phyloP scores from a whole-genome alignment of 768 basidiomycete species.

The Tulasnella sp. region DNA sequence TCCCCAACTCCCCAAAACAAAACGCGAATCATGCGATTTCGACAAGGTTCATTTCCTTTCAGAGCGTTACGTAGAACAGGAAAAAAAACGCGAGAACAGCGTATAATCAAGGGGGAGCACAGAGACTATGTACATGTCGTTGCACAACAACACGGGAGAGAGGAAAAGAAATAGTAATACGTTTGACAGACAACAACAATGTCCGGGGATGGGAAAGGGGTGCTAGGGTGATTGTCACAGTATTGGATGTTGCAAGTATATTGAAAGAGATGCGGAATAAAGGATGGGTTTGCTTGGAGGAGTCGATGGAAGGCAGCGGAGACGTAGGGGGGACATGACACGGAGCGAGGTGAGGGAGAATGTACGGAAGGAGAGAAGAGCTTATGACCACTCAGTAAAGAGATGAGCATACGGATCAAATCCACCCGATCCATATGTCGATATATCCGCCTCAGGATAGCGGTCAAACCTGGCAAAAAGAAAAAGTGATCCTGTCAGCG shows the following conservation, averaged over 20 bases:
- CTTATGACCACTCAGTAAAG: constrained; percentile 15
- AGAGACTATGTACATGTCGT: neutral
- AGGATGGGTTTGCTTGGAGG: neutral
- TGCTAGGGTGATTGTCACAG: neutral
- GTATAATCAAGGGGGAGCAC: too few relatives aligned
- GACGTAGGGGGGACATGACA: neutral
- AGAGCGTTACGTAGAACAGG: too few relatives aligned
- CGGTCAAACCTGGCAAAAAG: constrained; percentile 27
- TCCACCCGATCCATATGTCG: constrained; percentile 29
- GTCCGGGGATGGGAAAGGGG: neutral
- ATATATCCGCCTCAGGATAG: constrained; percentile 32
- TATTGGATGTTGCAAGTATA: neutral
- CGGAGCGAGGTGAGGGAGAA: neutral
- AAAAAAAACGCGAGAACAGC: too few relatives aligned
- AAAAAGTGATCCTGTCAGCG: neutral
- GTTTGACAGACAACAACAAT: neutral
- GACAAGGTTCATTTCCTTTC: neutral
- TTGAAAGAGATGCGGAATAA: neutral
- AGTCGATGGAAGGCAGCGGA: neutral
- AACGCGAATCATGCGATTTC: neutral
- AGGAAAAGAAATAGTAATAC: neutral
- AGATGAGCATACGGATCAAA: constrained; percentile 22
- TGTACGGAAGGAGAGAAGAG: neutral
- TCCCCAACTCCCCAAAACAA: neutral
- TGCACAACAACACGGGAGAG: neutral